Evolutionary conservation across 2,329 filamentous ascomycete species (phyloP).

Genomic region (Cadophora malorum): DNA sequence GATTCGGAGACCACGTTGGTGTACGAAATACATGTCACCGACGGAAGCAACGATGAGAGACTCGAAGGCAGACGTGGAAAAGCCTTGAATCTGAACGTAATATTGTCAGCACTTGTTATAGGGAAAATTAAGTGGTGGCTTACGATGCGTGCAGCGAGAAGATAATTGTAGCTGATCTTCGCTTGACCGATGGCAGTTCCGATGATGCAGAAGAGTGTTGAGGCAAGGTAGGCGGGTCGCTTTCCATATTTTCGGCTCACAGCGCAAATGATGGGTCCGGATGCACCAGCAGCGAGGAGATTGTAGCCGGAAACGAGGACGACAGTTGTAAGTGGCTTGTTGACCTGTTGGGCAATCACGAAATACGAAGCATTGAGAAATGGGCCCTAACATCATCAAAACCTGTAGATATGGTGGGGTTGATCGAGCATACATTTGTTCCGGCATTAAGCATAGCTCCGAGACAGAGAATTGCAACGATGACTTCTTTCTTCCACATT

Average conservation of each 20-base stretch:
- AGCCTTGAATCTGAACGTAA: constrained; percentile 14
- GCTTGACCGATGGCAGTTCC: constrained; percentile 30
- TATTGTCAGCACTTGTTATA: neutral
- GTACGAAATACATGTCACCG: constrained; percentile 24
- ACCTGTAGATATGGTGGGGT: no score
- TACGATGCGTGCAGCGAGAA: constrained; percentile 34
- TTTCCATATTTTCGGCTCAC: constrained; percentile 34
- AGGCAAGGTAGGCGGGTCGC: constrained; percentile 29
- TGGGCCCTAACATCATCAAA: constrained; percentile 18
- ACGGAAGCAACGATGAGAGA: constrained; percentile 14
- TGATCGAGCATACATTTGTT: constrained; percentile 18
- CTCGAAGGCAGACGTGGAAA: constrained; percentile 16
- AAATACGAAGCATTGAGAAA: constrained; percentile 27
- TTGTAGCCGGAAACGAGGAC: constrained; percentile 36
- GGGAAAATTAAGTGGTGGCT: neutral
- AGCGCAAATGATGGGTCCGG: constrained; percentile 31
- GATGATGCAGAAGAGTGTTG: constrained; percentile 30
- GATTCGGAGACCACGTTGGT: constrained; percentile 20
- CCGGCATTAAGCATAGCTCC: constrained; percentile 47
- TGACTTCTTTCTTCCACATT: constrained; percentile 49
- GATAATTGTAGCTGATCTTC: constrained; percentile 25
- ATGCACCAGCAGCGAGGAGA: constrained; percentile 32
- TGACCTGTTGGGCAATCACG: constrained; percentile 22
- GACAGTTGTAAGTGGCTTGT: constrained; percentile 26
- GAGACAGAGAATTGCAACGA: constrained; percentile 49